phyloP scores from a whole-genome alignment of 2,329 filamentous ascomycete genomes.

The Mycosphaerella arachidis region DNA sequence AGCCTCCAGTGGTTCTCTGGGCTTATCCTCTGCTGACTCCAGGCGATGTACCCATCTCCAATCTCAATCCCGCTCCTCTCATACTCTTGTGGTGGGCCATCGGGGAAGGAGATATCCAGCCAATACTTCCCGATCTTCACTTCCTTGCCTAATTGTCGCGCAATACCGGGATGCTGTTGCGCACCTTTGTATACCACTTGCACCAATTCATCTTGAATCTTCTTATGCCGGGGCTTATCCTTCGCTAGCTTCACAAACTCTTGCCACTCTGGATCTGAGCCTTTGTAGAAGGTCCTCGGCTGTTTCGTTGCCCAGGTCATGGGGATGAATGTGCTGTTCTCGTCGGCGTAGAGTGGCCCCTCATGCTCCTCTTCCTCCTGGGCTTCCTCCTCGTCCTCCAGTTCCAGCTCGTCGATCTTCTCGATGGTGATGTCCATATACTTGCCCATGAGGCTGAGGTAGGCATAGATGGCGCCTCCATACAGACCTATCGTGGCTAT shows the following conservation, averaged over 20 bases:
- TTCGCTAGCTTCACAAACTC: conserved; percentile 44
- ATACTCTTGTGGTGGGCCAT: conserved; percentile 47
- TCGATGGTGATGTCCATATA: conserved; percentile 30
- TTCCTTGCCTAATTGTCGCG: conserved; percentile 37
- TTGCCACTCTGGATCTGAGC: conserved; percentile 52
- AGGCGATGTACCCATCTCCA: conserved; percentile 37
- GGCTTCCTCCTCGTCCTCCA: conserved; percentile 16
- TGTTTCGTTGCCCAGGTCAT: conserved; percentile 43
- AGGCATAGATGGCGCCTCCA: conserved; percentile 18
- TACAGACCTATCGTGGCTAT: conserved; percentile 24
- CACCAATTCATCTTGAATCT: conserved; percentile 40
- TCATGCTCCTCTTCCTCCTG: conserved; percentile 32
- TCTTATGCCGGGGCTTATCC: conserved; percentile 38
- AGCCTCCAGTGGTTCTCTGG: conserved; percentile 40
- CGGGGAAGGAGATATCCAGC: conserved; percentile 48
- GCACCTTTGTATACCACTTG: conserved; percentile 31
- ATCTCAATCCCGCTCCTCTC: conserved; percentile 44
- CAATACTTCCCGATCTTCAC: conserved; percentile 40
- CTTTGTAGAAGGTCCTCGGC: conserved; percentile 43
- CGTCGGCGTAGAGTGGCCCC: conserved; percentile 28
- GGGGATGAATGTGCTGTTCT: conserved; percentile 45
- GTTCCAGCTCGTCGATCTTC: conserved; percentile 23
- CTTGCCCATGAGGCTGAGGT: conserved; percentile 22
- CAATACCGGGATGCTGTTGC: conserved; percentile 30
- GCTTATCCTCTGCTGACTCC: conserved; percentile 37